phyloP scores from a whole-genome alignment of 768 basidiomycete species.

The Cyclocybe aegerita region DNA sequence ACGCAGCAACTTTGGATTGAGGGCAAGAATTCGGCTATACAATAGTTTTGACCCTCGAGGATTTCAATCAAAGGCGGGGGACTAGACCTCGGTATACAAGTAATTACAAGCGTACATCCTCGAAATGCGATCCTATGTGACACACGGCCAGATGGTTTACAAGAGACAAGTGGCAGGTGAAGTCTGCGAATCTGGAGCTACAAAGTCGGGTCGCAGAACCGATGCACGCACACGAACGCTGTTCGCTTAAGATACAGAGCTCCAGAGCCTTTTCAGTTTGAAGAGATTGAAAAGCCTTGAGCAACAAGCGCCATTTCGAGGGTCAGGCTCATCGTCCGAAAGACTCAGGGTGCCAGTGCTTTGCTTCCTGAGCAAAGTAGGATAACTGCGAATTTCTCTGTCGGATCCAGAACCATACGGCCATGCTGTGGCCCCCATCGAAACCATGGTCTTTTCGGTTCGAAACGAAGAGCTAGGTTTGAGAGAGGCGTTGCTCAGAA shows the following conservation, averaged over 20 bases:
- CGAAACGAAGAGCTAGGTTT: constrained; percentile 31
- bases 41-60: too few species aligned
- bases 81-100: too few species aligned
- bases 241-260: constrained; percentile 10
- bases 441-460: constrained; percentile 34
- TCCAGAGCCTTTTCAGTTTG: constrained; percentile 20
- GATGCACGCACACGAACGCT: not conserved
- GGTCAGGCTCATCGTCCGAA: not conserved
- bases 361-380: constrained; percentile 15
- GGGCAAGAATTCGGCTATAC: too few species aligned
- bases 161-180: too few species aligned
- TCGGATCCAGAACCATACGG: constrained; percentile 23
- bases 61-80: too few species aligned
- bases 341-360: not conserved
- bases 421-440: constrained; percentile 31
- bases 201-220: too few species aligned
- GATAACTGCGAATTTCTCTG: constrained; percentile 13
- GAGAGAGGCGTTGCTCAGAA: constrained; percentile 15
- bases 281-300: not conserved
- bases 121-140: too few species aligned
- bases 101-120: too few species aligned
- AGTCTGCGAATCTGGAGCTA: too few species aligned
- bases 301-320: constrained; percentile 14
- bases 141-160: too few species aligned
- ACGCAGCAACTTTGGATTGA: too few species aligned